Conservation (phyloP, 2,329 filamentous ascomycete genomes). For the Hymenoscyphus repandus region DNA sequence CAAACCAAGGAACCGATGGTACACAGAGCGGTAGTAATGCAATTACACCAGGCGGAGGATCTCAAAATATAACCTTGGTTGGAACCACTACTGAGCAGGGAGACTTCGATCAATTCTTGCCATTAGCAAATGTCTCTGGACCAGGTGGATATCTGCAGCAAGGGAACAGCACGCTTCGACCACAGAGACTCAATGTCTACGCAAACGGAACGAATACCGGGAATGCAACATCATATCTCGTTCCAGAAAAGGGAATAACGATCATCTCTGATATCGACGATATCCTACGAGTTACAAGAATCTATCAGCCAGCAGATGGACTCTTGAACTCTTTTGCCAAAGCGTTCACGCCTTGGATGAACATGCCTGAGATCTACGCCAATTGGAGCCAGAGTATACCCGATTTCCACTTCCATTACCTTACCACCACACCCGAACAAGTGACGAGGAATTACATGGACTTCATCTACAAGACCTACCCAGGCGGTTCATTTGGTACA, state of each 20-base stretch:
- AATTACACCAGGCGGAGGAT: constrained; percentile 50
- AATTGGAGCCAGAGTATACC: constrained; percentile 66
- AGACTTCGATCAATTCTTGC: constrained; percentile 69
- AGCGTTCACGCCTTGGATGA: constrained; percentile 66
- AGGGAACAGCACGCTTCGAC: constrained; percentile 58
- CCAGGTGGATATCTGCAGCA: constrained; percentile 46
- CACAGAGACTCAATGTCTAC: constrained; percentile 66
- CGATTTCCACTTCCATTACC: constrained; percentile 73
- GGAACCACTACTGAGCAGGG: constrained; percentile 62
- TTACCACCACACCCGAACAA: constrained; percentile 77
- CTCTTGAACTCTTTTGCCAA: constrained; percentile 72
- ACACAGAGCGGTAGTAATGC: constrained; percentile 44
- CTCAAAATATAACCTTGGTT: constrained; percentile 58
- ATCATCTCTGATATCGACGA: constrained; percentile 76
- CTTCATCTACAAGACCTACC: constrained; percentile 74
- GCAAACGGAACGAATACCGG: constrained; percentile 59
- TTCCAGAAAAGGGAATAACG: constrained; percentile 64
- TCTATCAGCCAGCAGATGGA: constrained; percentile 70
- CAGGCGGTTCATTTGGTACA: constrained; percentile 51
- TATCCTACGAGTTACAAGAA: constrained; percentile 75
- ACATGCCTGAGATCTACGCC: constrained; percentile 75
- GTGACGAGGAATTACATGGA: constrained; percentile 74
- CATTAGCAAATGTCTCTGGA: constrained; percentile 53
- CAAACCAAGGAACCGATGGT: constrained; percentile 45
- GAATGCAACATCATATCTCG: constrained; percentile 72